Conservation (phyloP, 345 rosid genomes). For the Alliaria petiolata region DNA sequence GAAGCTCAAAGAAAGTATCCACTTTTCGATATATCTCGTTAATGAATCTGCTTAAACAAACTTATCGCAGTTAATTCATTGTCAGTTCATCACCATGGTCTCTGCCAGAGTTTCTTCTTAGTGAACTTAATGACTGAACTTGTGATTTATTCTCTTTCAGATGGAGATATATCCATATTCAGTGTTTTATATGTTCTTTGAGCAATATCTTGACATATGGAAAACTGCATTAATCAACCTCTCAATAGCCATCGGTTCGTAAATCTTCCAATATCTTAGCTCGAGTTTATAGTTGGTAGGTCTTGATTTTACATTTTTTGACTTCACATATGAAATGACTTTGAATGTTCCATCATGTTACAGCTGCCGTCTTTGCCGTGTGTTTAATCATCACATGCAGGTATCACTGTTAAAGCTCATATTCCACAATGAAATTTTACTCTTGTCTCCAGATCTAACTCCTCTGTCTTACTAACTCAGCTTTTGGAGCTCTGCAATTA, state of each 20-base stretch:
- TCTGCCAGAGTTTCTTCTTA: not conserved
- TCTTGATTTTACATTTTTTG: not conserved
- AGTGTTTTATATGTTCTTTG: slow-evolving; percentile 96
- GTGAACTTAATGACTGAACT: not conserved
- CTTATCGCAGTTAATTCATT: too few species aligned
- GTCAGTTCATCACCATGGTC: too few species aligned
- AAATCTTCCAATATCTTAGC: slow-evolving; percentile 7
- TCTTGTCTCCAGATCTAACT: not conserved
- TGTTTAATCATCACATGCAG: slow-evolving; percentile 91
- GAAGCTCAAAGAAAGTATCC: not conserved
- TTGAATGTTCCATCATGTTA: not conserved
- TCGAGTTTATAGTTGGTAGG: too few species aligned
- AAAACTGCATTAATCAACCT: slow-evolving; percentile 89
- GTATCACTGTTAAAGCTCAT: slow-evolving; percentile 40
- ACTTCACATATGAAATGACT: not conserved
- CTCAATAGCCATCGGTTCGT: slow-evolving; percentile 91
- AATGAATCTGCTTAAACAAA: not conserved
- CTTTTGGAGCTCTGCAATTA: slow-evolving; percentile 89
- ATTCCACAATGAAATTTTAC: not conserved
- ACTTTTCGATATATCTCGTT: not conserved
- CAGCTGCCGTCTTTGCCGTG: slow-evolving; percentile 93
- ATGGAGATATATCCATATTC: slow-evolving; percentile 97
- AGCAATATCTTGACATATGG: slow-evolving; percentile 99
- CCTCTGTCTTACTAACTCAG: slow-evolving; percentile 40
- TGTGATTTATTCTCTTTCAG: slow-evolving; percentile 39